These are phyloP conservation scores for Lasiosphaeria hispida DNA, from an alignment of 495 filamentous ascomycete species.

Conservation along the genomic window DNA sequence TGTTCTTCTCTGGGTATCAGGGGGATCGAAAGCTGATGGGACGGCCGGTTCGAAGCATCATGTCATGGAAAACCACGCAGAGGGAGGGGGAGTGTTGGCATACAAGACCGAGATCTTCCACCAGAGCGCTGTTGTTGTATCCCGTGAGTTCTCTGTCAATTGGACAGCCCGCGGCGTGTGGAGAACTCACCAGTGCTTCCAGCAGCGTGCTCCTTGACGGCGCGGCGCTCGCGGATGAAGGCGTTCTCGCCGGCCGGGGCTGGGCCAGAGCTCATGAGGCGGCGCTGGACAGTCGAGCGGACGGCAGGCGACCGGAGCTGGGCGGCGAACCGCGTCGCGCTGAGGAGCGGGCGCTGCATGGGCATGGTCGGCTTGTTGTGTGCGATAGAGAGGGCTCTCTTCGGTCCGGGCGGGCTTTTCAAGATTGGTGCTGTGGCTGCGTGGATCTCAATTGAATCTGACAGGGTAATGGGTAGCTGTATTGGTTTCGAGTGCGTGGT, in stretches of 20 bases:
- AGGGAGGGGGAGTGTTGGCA: constrained; percentile 25
- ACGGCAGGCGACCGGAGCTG: constrained; percentile 51
- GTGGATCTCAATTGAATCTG: too few relatives aligned
- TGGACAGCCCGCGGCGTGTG: neutral
- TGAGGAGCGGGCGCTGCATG: constrained; percentile 57
- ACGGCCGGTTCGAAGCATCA: too few relatives aligned
- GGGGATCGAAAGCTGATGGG: too few relatives aligned
- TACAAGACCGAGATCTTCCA: constrained; percentile 93
- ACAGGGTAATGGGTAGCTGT: too few relatives aligned
- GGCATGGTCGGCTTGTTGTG: constrained; percentile 48
- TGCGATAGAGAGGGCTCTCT: neutral
- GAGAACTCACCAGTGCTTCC: constrained; percentile 66
- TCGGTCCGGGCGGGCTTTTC: neutral
- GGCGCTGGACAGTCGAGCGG: constrained; percentile 52
- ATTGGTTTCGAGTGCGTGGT: too few relatives aligned
- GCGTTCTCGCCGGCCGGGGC: constrained; percentile 68
- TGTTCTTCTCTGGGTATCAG: too few relatives aligned
- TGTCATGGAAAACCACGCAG: constrained; percentile 29
- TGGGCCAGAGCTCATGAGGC: constrained; percentile 57
- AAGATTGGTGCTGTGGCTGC: too few relatives aligned
- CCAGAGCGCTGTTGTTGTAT: constrained; percentile 71
- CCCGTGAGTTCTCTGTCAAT: constrained; percentile 14
- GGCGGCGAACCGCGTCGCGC: constrained; percentile 56
- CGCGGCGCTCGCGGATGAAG: constrained; percentile 82
- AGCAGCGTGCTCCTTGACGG: constrained; percentile 82